These are phyloP conservation scores for Aspergillus intermedius DNA, from an alignment of 2,329 filamentous ascomycete species.

Conservation along the genomic window DNA sequence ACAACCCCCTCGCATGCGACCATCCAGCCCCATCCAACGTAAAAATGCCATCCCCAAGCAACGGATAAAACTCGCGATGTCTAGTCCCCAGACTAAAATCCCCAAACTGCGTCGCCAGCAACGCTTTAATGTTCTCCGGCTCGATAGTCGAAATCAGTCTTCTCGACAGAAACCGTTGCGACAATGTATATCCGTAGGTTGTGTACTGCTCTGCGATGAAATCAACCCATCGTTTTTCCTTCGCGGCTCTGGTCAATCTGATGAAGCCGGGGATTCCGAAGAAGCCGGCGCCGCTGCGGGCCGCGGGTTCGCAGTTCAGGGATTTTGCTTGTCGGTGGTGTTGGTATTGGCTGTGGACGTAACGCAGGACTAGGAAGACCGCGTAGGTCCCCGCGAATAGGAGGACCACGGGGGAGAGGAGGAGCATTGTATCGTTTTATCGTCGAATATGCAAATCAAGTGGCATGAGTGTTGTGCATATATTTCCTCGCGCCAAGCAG, in stretches of 20 bases:
- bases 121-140: constrained; percentile 68
- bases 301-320: constrained; percentile 19
- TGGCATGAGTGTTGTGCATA: no score
- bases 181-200: constrained; percentile 20
- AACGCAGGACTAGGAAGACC: constrained; percentile 17
- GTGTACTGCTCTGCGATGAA: constrained; percentile 18
- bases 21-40: constrained; percentile 71
- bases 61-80: constrained; percentile 54
- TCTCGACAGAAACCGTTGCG: constrained; percentile 14
- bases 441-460: no score
- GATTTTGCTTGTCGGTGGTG: constrained; percentile 21
- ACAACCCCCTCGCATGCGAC: constrained; percentile 70
- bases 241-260: constrained; percentile 16
- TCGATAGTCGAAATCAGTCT: constrained; percentile 26
- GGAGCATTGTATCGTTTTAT: constrained; percentile 14
- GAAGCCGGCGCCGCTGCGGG: constrained; percentile 6
- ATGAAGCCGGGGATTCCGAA: constrained; percentile 22
- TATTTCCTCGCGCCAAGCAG: no score
- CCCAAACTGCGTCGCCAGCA: constrained; percentile 73
- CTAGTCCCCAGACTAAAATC: constrained; percentile 77
- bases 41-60: constrained; percentile 45
- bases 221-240: constrained; percentile 26
- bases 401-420: constrained; percentile 13
- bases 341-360: constrained; percentile 14
- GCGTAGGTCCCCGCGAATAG: constrained; percentile 15